Base-by-base conservation (phyloP, 192 early-diverging fungal species). In the Lobosporangium transversale region DNA sequence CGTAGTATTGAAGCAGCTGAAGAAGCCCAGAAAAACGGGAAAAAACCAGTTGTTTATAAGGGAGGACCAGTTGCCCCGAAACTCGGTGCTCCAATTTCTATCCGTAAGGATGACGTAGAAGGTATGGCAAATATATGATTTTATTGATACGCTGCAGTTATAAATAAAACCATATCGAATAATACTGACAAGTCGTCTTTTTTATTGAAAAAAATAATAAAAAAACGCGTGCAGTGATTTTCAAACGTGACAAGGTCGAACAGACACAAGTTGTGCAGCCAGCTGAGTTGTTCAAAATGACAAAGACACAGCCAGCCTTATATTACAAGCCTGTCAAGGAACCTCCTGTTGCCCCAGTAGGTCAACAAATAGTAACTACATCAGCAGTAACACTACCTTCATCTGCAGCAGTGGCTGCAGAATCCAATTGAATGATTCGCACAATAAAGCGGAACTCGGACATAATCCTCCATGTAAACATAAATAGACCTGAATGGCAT, bases 261-360 rank as follows among this genome's bases (percentile, higher is more conserved):
- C 55, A 45, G 12, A 43, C 59, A 9, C 73, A 66, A 36, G 58
- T 58, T 18, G 43, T 76, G 21, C 57, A 76, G 31, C 63, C 64
- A 8, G 54, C 52, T 6, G 58, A 62, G 0, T 20, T 62, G 10
- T 76, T 76, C 53, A 76, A 66, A 26, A 55, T 76, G 58, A 76
- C 73, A 18, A 62, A 47, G 53, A 59, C 73, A 0, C 42, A 76
- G 33, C 73, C 73, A 18, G 45, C 58, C 10, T 32, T 76, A 33
- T 76, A 76, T 43, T 76, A 67, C 48, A 76, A 76, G n/a, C 51
- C 73, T 12, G 52, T 44, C 23, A 76, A 67, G 37, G 64, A 66
- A 49, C 64, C 73, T 14, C 63, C 70, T 15, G 18, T 37, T 2
- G 18, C 55, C 18, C 15, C 14, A 17, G 26, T 57, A 7, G 54